These are phyloP conservation scores for Cymodocea nodosa DNA, from an alignment of 116 monocot genomes.

Conservation along the genomic window DNA sequence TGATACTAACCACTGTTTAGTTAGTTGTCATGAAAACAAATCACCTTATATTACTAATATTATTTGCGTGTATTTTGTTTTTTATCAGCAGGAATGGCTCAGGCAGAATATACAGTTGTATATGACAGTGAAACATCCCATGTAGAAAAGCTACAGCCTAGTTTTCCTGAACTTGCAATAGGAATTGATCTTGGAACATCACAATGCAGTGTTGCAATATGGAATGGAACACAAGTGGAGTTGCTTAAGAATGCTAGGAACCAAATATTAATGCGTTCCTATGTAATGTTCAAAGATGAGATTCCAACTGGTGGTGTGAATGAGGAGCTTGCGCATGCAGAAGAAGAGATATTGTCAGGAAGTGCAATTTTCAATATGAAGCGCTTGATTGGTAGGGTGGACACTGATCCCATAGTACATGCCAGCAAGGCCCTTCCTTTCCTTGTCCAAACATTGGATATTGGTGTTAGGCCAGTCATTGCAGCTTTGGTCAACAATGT, in stretches of 20 bases:
- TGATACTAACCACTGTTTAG: too few relatives aligned
- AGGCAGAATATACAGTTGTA: slow-evolving; percentile 49
- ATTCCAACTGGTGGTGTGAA: slow-evolving; percentile 36
- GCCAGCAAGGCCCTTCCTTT: slow-evolving; percentile 68
- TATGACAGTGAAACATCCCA: slow-evolving; percentile 57
- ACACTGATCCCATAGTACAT: slow-evolving; percentile 61
- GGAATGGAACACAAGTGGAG: slow-evolving; percentile 49
- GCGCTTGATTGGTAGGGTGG: slow-evolving; percentile 53
- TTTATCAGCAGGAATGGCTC: slow-evolving; percentile 30
- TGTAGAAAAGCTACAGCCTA: slow-evolving; percentile 21
- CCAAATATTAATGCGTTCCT: slow-evolving; percentile 45
- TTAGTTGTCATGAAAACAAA: too few relatives aligned
- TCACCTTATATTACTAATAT: too few relatives aligned
- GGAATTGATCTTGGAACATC: slow-evolving; percentile 85
- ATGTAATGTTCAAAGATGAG: slow-evolving; percentile 60
- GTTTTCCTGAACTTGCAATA: slow-evolving; percentile 39
- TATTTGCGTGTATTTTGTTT: neutral
- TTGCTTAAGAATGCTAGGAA: slow-evolving; percentile 27
- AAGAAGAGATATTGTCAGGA: slow-evolving; percentile 61
- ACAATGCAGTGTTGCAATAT: slow-evolving; percentile 63
- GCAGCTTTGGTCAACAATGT: slow-evolving; percentile 60
- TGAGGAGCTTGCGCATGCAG: slow-evolving; percentile 27
- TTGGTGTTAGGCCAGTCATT: slow-evolving; percentile 62
- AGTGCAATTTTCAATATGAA: slow-evolving; percentile 79
- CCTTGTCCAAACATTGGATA: slow-evolving; percentile 59